Conservation (phyloP, 306 rosid genomes). For the Glycine soja region DNA sequence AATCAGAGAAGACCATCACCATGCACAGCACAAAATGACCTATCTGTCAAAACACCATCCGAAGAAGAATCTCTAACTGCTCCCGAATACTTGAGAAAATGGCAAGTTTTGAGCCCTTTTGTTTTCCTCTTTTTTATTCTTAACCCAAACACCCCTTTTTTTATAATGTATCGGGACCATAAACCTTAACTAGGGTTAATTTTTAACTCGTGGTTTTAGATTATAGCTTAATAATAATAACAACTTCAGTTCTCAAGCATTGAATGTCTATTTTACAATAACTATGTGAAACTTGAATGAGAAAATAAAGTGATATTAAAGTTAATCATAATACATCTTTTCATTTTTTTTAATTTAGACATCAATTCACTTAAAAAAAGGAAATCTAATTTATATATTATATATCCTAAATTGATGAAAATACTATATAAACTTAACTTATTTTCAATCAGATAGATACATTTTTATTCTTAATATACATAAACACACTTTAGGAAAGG, state of each 20-base stretch:
- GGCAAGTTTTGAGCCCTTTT: slow-evolving; percentile 49
- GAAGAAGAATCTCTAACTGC: slow-evolving; percentile 51
- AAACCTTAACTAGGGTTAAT: slow-evolving; percentile 64
- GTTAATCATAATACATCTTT: too few relatives aligned
- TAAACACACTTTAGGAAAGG: too few relatives aligned
- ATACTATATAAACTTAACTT: too few relatives aligned
- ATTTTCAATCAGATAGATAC: too few relatives aligned
- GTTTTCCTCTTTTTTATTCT: background rate
- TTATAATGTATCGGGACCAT: slow-evolving; percentile 41
- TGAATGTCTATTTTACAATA: too few relatives aligned
- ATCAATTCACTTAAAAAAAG: too few relatives aligned
- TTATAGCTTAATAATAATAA: background rate
- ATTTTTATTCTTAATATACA: too few relatives aligned
- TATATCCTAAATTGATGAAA: too few relatives aligned
- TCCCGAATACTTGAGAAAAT: slow-evolving; percentile 52
- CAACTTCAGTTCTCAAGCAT: background rate
- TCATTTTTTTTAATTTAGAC: too few relatives aligned
- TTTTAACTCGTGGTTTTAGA: slow-evolving; percentile 48
- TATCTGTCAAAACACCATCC: slow-evolving; percentile 65
- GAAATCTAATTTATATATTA: too few relatives aligned
- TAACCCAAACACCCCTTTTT: slow-evolving; percentile 12
- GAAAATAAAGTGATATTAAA: too few relatives aligned
- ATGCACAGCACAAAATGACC: slow-evolving; percentile 55
- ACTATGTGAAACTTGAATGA: background rate
- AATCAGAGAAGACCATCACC: slow-evolving; percentile 83